Base-by-base conservation (phyloP, 2,329 filamentous ascomycete genomes). In the Trichoderma breve region DNA sequence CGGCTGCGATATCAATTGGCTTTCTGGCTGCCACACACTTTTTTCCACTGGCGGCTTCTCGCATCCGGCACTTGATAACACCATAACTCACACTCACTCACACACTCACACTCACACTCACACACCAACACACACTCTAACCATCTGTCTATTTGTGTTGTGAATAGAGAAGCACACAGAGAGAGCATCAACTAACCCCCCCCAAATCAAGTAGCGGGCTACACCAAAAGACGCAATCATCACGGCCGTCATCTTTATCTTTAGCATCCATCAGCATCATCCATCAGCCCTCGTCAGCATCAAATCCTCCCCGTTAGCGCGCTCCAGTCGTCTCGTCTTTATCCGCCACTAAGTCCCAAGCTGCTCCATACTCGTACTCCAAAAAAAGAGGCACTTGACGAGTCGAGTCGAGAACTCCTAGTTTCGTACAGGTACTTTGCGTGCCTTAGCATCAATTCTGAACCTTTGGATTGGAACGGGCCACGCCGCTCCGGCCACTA, bases 391-490 rank as follows among this genome's bases (percentile, higher is more conserved):
- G 28, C 57, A 32, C 39, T 43, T 8, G 18, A n/a, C 39, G 39
- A 43, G 39, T 43, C 18, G 57, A 60, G 57, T 58, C 55, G 55
- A 60, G 18, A 60, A 34, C 57, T 34, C n/a, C 9, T 28, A 58
- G 30, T 6, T 30, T 58, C 53, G 24, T 57, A 26, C 53, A 57
- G 28, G 28, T 32, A 32, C 55, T n/a, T 58, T 57, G 21, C 53
- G 26, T 57, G 32, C 28, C 57, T 39, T 64, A n/a, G 34, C 61
- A 70, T 26, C 53, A 60, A 53, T n/a, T 43, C 15, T 43, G 39
- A 43, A 36, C 66, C 55, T 62, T 61, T 70, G 66, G 66, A 70
- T 70, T 57, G 39, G 66, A 70, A 62, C 66, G 66, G 66, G 57
- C 53, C 65, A 68, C 65, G 65, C 65, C 65, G 65, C 65, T 60